These are phyloP conservation scores for Colletotrichum horii DNA, from an alignment of 2,329 filamentous ascomycete genomes.

Conservation along the genomic window DNA sequence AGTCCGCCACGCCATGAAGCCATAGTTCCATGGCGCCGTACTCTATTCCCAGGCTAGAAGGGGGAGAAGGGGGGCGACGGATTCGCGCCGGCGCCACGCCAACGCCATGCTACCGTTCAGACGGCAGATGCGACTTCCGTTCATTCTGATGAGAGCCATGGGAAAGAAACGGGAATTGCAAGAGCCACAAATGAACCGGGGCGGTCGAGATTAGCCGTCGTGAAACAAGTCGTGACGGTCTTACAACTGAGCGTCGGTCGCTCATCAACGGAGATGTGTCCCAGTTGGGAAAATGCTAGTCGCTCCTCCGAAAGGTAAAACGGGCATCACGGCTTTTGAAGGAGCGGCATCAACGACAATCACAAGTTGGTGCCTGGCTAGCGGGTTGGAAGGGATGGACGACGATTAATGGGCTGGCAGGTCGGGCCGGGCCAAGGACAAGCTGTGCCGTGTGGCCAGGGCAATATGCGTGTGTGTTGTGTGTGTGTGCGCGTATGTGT, in stretches of 20 bases:
- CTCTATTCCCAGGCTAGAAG: neutral
- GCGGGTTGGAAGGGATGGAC: neutral
- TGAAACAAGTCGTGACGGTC: conserved; percentile 7
- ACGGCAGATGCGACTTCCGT: neutral
- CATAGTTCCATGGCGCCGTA: neutral
- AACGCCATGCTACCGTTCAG: neutral
- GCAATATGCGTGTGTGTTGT: neutral
- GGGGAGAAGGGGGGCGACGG: neutral
- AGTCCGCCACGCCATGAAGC: neutral
- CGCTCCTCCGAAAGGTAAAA: conserved; percentile 14
- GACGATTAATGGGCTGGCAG: neutral
- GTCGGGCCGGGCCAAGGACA: neutral
- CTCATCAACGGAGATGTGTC: conserved; percentile 14
- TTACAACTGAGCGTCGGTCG: neutral
- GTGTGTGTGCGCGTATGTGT: neutral
- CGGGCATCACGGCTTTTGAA: neutral
- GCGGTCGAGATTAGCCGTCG: neutral
- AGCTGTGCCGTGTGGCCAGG: neutral
- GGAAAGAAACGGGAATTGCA: neutral
- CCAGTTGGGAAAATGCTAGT: conserved; percentile 7
- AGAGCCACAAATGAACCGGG: neutral
- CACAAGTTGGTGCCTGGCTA: neutral
- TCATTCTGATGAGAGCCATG: neutral
- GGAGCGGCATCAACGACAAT: neutral
- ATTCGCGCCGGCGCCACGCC: neutral